Percentiles rank a stretch among this genome's conserved stretches.
Conservation (phyloP, 2,329 filamentous ascomycete species). For the Ilyonectria robusta region DNA sequence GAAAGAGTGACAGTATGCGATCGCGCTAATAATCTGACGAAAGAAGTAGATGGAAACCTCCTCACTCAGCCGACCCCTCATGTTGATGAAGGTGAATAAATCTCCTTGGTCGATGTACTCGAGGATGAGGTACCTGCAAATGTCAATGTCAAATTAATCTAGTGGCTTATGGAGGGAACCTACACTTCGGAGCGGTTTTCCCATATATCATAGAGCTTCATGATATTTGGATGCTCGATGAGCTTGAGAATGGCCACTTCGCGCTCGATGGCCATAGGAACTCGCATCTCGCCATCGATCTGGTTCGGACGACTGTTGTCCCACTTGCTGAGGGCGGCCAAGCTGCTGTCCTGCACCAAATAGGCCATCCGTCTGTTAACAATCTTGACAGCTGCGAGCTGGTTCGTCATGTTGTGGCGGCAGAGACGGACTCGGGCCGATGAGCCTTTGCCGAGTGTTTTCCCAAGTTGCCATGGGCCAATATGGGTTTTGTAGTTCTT, state of each 20-base stretch:
- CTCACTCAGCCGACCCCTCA: constrained; percentile 81
- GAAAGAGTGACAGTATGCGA: constrained; percentile 93
- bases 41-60: constrained; percentile 88
- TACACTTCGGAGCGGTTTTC: constrained; percentile 96
- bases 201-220: constrained; percentile 96
- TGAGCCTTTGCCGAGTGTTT: constrained; percentile 89
- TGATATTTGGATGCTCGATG: constrained; percentile 94
- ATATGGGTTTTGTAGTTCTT: constrained; percentile 79
- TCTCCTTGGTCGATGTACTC: constrained; percentile 88
- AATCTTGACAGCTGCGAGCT: constrained; percentile 94
- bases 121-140: constrained; percentile 86
- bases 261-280: constrained; percentile 91
- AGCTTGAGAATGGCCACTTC: constrained; percentile 98
- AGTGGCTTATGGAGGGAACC: constrained; percentile 53
- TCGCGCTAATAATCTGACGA: constrained; percentile 91
- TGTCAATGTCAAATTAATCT: constrained; percentile 25
- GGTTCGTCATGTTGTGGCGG: constrained; percentile 82
- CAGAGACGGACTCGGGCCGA: constrained; percentile 91
- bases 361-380: constrained; percentile 87
- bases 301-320: constrained; percentile 70
- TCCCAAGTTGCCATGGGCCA: constrained; percentile 94
- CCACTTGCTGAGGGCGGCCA: constrained; percentile 85
- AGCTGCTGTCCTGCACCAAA: constrained; percentile 86
- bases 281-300: constrained; percentile 74
- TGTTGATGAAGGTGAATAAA: constrained; percentile 88